Percentiles rank a stretch among this genome's conserved stretches.
Conservation (phyloP, 768 basidiomycete species). For the Fibroporia radiculosa region DNA sequence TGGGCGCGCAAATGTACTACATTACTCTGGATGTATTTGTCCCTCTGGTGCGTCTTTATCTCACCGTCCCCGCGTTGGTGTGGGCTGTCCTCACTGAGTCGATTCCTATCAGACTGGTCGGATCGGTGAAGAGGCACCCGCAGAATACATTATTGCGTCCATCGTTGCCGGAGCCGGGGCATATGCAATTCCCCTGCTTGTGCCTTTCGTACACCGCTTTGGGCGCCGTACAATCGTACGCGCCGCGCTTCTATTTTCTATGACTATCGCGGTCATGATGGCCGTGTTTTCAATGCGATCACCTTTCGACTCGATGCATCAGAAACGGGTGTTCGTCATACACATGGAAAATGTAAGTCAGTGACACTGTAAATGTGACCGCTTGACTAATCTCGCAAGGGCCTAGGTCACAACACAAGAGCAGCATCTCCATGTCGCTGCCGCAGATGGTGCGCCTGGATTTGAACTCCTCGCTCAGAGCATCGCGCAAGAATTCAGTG, state of each 20-base stretch:
- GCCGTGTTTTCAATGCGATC: constrained; percentile 50
- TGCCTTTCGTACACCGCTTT: constrained; percentile 75
- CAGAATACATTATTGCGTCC: constrained; percentile 82
- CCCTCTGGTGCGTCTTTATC: constrained; percentile 53
- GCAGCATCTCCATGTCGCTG: constrained; percentile 72
- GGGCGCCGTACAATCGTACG: constrained; percentile 32
- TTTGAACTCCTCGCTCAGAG: constrained; percentile 52
- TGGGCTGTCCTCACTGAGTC: constrained; percentile 2
- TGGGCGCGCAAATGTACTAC: constrained; percentile 49
- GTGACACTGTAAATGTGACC: background rate
- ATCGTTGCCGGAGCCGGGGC: constrained; percentile 55
- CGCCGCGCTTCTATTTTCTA: constrained; percentile 35
- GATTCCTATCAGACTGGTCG: constrained; percentile 60
- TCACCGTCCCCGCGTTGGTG: background rate
- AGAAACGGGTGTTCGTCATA: constrained; percentile 78
- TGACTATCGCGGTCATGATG: constrained; percentile 42
- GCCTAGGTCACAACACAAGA: constrained; percentile 63
- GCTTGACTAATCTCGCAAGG: background rate
- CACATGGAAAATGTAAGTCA: constrained; percentile 82
- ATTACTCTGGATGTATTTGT: constrained; percentile 82
- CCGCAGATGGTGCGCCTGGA: constrained; percentile 78
- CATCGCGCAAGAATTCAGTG: constrained; percentile 57
- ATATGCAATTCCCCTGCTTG: constrained; percentile 47
- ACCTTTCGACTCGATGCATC: constrained; percentile 81
- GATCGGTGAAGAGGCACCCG: constrained; percentile 73